phyloP scores from a whole-genome alignment of 2,329 filamentous ascomycete genomes.

The Emergomyces orientalis region DNA sequence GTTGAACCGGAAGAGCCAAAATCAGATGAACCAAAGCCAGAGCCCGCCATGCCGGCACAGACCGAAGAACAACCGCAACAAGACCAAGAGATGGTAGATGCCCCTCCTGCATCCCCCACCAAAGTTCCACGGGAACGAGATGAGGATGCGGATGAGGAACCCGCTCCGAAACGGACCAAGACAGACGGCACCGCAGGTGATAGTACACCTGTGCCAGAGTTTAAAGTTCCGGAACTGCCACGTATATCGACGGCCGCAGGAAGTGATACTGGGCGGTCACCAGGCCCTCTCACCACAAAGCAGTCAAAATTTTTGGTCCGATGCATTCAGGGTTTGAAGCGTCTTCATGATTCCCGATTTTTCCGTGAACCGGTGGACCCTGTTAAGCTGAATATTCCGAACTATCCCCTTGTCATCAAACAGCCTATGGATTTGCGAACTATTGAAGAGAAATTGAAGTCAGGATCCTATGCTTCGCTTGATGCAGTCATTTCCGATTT shows the following conservation, averaged over 20 bases:
- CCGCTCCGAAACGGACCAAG: slow-evolving; percentile 70
- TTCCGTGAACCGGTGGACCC: slow-evolving; percentile 72
- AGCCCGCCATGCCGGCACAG: slow-evolving; percentile 14
- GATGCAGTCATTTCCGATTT: slow-evolving; percentile 67
- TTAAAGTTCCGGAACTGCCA: slow-evolving; percentile 39
- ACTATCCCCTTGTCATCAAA: slow-evolving; percentile 61
- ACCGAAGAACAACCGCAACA: slow-evolving; percentile 18
- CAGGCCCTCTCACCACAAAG: slow-evolving; percentile 30
- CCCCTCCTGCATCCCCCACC: slow-evolving; percentile 35
- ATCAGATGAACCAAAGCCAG: slow-evolving; percentile 10
- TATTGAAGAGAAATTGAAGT: slow-evolving; percentile 72
- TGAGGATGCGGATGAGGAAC: slow-evolving; percentile 55
- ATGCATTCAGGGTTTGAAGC: slow-evolving; percentile 53
- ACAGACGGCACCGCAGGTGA: slow-evolving; percentile 54
- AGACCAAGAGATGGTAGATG: slow-evolving; percentile 49
- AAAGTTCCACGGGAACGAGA: slow-evolving; percentile 70
- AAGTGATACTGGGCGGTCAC: slow-evolving; percentile 23
- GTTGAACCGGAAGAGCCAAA: slow-evolving; percentile 12
- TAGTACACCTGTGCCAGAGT: slow-evolving; percentile 36
- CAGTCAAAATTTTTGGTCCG: slow-evolving; percentile 37
- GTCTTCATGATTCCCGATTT: slow-evolving; percentile 67
- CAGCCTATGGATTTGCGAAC: slow-evolving; percentile 76
- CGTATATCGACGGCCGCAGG: slow-evolving; percentile 26
- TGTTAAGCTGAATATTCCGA: slow-evolving; percentile 65
- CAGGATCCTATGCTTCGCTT: slow-evolving; percentile 58